These are phyloP conservation scores for Pythium phragmiticola DNA, from an alignment of 352 stramenopile species.

Conservation along the genomic window DNA sequence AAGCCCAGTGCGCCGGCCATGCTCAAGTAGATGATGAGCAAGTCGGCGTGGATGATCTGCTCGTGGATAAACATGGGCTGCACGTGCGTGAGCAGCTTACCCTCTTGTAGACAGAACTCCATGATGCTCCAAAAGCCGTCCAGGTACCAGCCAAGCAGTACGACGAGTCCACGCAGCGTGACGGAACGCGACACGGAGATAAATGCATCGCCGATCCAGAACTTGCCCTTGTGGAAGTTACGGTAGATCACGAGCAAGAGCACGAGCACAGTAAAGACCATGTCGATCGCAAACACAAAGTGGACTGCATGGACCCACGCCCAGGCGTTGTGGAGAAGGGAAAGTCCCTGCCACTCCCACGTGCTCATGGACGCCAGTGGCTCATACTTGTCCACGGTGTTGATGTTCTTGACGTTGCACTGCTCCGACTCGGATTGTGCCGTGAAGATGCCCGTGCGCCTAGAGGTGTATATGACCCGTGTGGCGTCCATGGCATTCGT, in stretches of 20 bases:
- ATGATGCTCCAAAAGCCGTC: slow-evolving; percentile 23
- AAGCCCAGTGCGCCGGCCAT: slow-evolving; percentile 4
- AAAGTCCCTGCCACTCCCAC: slow-evolving; percentile 29
- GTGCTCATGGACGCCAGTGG: slow-evolving; percentile 20
- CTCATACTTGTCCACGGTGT: slow-evolving; percentile 1
- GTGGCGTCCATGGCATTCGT: slow-evolving; percentile 5
- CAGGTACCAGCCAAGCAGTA: slow-evolving; percentile 12
- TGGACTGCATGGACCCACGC: slow-evolving; percentile 54
- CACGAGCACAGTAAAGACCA: slow-evolving; percentile 38
- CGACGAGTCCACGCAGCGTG: slow-evolving; percentile 26
- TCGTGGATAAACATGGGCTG: slow-evolving; percentile 8
- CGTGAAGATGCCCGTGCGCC: slow-evolving; percentile 36
- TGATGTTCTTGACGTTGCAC: slow-evolving; percentile 37
- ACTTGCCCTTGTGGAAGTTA: slow-evolving; percentile 31
- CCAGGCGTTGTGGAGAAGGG: slow-evolving; percentile 43
- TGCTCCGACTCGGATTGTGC: slow-evolving; percentile 30
- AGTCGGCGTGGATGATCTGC: slow-evolving; percentile 16
- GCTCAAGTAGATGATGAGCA: slow-evolving; percentile 18
- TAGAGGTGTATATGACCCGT: slow-evolving; percentile 29
- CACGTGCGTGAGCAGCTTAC: slow-evolving; percentile 1
- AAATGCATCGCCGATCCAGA: slow-evolving; percentile 30
- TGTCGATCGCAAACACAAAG: slow-evolving; percentile 40
- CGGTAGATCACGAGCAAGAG: slow-evolving; percentile 40
- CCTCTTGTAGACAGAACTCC: slow-evolving; percentile 21
- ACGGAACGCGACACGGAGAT: slow-evolving; percentile 35